phyloP scores from a whole-genome alignment of 352 stramenopile genomes.

The Phytophthora quininea region DNA sequence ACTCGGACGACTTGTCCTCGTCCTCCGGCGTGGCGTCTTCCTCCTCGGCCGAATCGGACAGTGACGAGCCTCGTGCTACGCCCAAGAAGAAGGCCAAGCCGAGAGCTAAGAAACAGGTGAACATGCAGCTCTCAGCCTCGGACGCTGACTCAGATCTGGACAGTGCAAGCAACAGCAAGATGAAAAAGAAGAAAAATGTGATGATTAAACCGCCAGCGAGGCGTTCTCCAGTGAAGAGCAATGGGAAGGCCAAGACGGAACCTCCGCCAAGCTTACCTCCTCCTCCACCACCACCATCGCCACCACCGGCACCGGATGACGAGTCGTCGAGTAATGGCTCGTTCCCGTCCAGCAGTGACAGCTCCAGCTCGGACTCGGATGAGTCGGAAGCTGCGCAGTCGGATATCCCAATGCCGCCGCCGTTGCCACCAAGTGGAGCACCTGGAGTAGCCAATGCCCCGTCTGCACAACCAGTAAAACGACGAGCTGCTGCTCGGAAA shows the following conservation, averaged over 20 bases:
- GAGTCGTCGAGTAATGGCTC: conserved; percentile 58
- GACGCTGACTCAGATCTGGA: conserved; percentile 42
- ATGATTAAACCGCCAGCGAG: conserved; percentile 21
- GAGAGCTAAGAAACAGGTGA: conserved; percentile 9
- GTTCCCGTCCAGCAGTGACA: conserved; percentile 45
- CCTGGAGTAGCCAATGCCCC: conserved; percentile 15
- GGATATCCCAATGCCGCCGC: conserved; percentile 28
- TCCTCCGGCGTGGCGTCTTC: conserved; percentile 50
- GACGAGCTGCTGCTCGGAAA: conserved; percentile 34
- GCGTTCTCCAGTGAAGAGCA: conserved; percentile 30
- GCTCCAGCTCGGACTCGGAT: conserved; percentile 63
- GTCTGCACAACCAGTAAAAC: conserved; percentile 23
- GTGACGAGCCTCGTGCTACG: conserved; percentile 28
- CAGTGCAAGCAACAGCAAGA: conserved; percentile 4
- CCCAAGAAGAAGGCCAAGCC: conserved; percentile 29
- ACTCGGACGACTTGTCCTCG: conserved; percentile 59
- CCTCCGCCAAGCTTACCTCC: conserved; percentile 29
- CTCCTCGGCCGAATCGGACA: conserved; percentile 42
- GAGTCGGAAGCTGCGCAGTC: conserved; percentile 35
- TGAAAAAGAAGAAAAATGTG: conserved; percentile 34
- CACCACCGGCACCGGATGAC: conserved; percentile 30
- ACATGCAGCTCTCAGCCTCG: conserved; percentile 28
- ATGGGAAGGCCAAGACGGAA: conserved; percentile 31
- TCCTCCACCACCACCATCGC: conserved; percentile 37
- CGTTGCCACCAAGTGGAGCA: conserved; percentile 20